Evolutionary conservation across 2,329 filamentous ascomycete genomes (phyloP), one percentile per base, ranked within the genome.

Genomic region (Fusarium subtropicale): DNA sequence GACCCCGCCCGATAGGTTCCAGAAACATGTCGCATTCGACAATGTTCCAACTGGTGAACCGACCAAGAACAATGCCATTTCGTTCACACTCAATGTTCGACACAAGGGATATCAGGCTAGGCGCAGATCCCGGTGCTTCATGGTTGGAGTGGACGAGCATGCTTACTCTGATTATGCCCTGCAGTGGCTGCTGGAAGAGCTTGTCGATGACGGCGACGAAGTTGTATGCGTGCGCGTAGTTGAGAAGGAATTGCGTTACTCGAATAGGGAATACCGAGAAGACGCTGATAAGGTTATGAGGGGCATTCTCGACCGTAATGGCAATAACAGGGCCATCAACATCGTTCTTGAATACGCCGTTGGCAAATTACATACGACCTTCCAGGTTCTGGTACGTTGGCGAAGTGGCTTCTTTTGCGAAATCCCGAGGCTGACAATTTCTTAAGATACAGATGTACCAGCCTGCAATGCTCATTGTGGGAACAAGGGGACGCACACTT

Each of bases 141-240:
- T 97, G 77, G 95, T 94, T 68, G 94, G 94, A 22, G 92, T 94
- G 20, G 94, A 97, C 79, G 92, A 95, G 75, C 94, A 97, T 73
- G 88, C 93, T 61, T 97, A 97, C 79, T 97, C 93, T 9, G 92
- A 97, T 67, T 96, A 95, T 79, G 94, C 94, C 18, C 84, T 97
- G 20, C 92, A 97, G 79, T 97, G 94, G 94, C 85, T 97, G 52
- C 88, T 97, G 39, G 93, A 97, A 74, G 93, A 97, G 80, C 85
- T 97, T 58, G 93, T 97, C 41, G 94, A 97, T 74, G 94, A 97
- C 75, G 94, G 94, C 20, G 94, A 97, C 76, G 93, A 97, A 79
- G 91, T 97, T 60, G 92, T 97, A 11, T 97, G 94, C 79, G 87
- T 97, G 50, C 87, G 93, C 54, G 94, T 97, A 4, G 87, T 97